Percentiles rank a stretch among this genome's conserved stretches.
These are phyloP conservation scores for Yamadazyma phyllophila DNA, from an alignment of 805 yeast genomes.

Conservation along the genomic window DNA sequence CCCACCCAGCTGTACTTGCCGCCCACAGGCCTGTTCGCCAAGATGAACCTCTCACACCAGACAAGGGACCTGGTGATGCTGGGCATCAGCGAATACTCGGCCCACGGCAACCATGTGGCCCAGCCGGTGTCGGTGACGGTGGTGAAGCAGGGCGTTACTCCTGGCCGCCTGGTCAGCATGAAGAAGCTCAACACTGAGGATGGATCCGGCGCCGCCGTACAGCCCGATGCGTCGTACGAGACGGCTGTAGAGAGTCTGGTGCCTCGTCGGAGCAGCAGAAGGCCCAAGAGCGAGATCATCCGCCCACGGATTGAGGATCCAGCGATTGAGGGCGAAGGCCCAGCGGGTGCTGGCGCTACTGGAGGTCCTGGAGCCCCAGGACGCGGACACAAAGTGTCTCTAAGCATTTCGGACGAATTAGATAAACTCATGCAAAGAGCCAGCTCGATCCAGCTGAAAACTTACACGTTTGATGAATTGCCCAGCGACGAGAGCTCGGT, in stretches of 20 bases:
- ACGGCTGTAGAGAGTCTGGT: slow-evolving; percentile 36
- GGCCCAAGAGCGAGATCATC: slow-evolving; percentile 33
- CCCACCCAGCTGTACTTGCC: background rate
- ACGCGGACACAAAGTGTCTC: slow-evolving; percentile 20
- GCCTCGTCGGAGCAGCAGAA: slow-evolving; percentile 38
- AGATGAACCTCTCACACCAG: background rate
- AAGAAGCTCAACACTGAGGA: slow-evolving; percentile 6
- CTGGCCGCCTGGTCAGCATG: slow-evolving; percentile 13
- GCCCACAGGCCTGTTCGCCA: background rate
- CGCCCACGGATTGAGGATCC: too few relatives aligned
- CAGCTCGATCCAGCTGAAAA: slow-evolving; percentile 17
- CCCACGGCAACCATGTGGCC: slow-evolving; percentile 16
- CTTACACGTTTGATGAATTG: slow-evolving; percentile 12
- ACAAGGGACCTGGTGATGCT: slow-evolving; percentile 18
- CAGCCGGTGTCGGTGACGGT: slow-evolving; percentile 23
- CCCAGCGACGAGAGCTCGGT: slow-evolving; percentile 10
- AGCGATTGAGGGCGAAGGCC: too few relatives aligned
- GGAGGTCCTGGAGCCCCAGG: background rate
- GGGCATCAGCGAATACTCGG: slow-evolving; percentile 23
- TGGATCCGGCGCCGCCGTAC: background rate
- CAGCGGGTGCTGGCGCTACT: slow-evolving; percentile 6
- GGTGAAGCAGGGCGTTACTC: slow-evolving; percentile 16
- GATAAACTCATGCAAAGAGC: slow-evolving; percentile 40
- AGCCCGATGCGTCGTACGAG: slow-evolving; percentile 30
- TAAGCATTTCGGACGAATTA: slow-evolving; percentile 34